Evolutionary conservation across 495 filamentous ascomycete species (phyloP), one percentile per base, ranked within the genome.

Genomic region (Penicillium coprophilum): DNA sequence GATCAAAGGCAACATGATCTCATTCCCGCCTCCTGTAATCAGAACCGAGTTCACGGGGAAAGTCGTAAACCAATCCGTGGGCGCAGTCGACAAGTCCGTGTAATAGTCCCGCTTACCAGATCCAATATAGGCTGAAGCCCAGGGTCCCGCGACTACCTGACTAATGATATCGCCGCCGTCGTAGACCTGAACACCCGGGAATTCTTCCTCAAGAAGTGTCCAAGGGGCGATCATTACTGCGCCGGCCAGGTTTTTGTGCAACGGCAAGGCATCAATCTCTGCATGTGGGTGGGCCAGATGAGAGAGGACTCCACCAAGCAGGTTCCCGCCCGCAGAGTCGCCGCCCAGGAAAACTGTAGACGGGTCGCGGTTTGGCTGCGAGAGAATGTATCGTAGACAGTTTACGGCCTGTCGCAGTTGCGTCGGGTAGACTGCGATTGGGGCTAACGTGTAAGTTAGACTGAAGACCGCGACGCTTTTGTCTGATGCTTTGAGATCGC

Each of bases 251-350:
- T 62, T 56, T 9, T 38, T 48, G 6, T 44, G 45, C 0, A 73
- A 30, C 0, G 28, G 13, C 1, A 79, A 20, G 0, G 66, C 63
- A 7, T 74, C 62, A 49, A 84, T 75, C 4, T 68, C 63, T 3
- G 82, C 78, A 58, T 87, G 83, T 0, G 86, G 82, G 60, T 87
- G 85, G 0, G 81, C 67, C 20, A 85, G 62, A 59, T 89, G 86
- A 1, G 80, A 82, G 4, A 88, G 71, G 6, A 89, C 68, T 11
- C 76, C 75, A 27, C 82, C 61, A 28, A 76, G 73, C 0, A 89
- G 71, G 50, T 87, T 87, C 4, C 76, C 86, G 53, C 86, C 85
- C 0, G 86, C 86, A 1, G 84, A 87, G 71, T 89, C 86, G 10
- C 86, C 86, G 43, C 67, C 81, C 0, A 89, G 62, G 54, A 80